Evolutionary conservation across 768 basidiomycete species (phyloP).

Genomic region (Collybia nuda): DNA sequence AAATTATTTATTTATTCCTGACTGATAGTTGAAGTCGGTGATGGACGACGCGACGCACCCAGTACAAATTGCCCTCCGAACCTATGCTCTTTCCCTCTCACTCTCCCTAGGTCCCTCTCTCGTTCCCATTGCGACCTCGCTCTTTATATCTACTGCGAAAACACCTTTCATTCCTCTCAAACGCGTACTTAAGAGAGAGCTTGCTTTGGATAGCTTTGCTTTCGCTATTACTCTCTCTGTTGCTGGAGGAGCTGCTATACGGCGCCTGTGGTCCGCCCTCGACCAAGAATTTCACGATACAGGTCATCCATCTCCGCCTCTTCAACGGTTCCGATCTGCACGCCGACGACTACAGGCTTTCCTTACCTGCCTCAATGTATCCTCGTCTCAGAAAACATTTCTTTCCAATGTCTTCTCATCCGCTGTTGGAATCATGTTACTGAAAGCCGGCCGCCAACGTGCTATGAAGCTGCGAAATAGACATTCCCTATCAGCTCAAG

Average conservation of each 20-base stretch:
- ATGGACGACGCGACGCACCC: conserved; percentile 5
- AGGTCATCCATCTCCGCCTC: not conserved
- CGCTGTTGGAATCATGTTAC: conserved; percentile 51
- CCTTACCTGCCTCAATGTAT: conserved; percentile 23
- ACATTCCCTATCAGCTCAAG: conserved; percentile 5
- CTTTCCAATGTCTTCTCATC: conserved; percentile 58
- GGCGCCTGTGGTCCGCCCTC: conserved; percentile 38
- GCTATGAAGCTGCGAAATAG: conserved; percentile 21
- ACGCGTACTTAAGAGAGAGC: conserved; percentile 52
- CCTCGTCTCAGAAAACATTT: conserved; percentile 52
- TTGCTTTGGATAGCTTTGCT: conserved; percentile 65
- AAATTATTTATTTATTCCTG: not conserved
- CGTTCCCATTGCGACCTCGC: conserved; percentile 47
- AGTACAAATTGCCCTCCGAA: conserved; percentile 56
- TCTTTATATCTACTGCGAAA: conserved; percentile 20
- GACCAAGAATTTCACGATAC: not conserved
- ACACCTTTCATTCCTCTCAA: conserved; percentile 23
- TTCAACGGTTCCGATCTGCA: not conserved
- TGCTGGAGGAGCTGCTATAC: conserved; percentile 61
- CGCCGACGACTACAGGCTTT: conserved; percentile 9
- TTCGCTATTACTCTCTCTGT: conserved; percentile 64
- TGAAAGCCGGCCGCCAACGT: conserved; percentile 49
- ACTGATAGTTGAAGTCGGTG: not conserved
- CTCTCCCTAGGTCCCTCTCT: conserved; percentile 69
- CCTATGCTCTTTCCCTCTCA: conserved; percentile 64